phyloP scores from a whole-genome alignment of 176 grass and related monocot genomes.

The Phoenix roebelenii region DNA sequence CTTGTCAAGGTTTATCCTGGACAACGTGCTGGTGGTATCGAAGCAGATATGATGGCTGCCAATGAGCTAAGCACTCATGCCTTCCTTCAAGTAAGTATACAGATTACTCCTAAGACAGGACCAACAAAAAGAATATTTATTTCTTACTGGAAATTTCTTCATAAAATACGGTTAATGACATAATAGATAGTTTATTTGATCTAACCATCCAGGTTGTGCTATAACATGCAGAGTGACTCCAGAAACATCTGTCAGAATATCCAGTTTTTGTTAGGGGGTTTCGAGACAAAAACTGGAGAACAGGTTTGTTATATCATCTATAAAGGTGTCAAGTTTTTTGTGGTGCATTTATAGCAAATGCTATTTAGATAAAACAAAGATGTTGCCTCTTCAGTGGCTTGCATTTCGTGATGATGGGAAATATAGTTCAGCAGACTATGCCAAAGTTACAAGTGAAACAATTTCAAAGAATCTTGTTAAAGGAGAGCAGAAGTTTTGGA shows the following conservation, averaged over 20 bases:
- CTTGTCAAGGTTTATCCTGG: constrained; percentile 83
- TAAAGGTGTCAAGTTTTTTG: no score
- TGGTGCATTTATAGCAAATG: constrained; percentile 10
- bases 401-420: constrained; percentile 72
- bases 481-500: constrained; percentile 34
- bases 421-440: constrained; percentile 85
- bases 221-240: constrained; percentile 37
- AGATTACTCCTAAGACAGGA: not conserved
- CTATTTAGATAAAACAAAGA: constrained; percentile 7
- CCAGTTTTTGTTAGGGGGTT: constrained; percentile 80
- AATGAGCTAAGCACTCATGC: constrained; percentile 72
- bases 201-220: constrained; percentile 3
- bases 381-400: constrained; percentile 54
- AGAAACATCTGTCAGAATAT: constrained; percentile 56
- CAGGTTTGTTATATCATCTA: constrained; percentile 40
- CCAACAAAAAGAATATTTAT: no score
- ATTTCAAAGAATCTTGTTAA: constrained; percentile 33
- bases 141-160: no score
- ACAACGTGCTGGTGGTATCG: constrained; percentile 48
- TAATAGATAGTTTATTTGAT: not conserved
- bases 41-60: constrained; percentile 89
- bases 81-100: constrained; percentile 69
- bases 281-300: constrained; percentile 88
- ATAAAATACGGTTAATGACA: no score
- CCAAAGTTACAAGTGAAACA: constrained; percentile 50